These are phyloP conservation scores for Nannizzia gypsea DNA, from an alignment of 2,329 filamentous ascomycete genomes.

Conservation along the genomic window DNA sequence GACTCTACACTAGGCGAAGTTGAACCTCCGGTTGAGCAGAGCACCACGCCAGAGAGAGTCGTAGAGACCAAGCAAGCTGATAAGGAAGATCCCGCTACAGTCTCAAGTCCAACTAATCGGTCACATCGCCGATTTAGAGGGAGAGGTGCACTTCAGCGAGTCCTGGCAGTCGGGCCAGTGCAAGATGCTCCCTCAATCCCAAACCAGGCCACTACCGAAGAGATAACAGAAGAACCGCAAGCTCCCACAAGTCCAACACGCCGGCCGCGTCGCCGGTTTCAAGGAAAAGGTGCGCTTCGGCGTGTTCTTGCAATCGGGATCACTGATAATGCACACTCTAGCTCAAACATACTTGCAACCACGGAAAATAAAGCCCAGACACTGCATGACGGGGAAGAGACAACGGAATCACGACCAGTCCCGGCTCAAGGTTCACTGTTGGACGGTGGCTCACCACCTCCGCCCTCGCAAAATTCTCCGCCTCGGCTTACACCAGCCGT, in stretches of 20 bases:
- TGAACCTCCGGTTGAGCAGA: not conserved
- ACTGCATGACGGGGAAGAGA: not conserved
- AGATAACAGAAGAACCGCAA: not conserved
- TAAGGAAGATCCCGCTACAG: not conserved
- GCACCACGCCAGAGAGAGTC: not conserved
- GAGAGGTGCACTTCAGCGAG: not conserved
- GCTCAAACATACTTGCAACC: not conserved
- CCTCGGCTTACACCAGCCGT: not conserved
- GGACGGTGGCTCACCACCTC: not conserved
- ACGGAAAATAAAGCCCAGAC: not conserved
- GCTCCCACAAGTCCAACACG: not conserved
- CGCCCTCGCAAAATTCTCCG: not conserved
- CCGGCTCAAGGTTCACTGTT: not conserved
- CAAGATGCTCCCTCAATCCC: not conserved
- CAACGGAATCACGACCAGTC: too few relatives aligned
- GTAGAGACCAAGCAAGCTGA: not conserved
- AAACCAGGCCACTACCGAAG: not conserved
- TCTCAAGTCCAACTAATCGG: not conserved
- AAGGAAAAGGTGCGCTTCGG: not conserved
- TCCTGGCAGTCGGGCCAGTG: not conserved
- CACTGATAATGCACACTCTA: not conserved
- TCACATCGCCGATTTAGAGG: not conserved
- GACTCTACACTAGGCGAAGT: not conserved
- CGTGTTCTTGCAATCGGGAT: not conserved
- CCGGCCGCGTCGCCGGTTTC: not conserved